Evolutionary conservation across 2,329 filamentous ascomycete genomes (phyloP).

Genomic region (Thielaviopsis populi): DNA sequence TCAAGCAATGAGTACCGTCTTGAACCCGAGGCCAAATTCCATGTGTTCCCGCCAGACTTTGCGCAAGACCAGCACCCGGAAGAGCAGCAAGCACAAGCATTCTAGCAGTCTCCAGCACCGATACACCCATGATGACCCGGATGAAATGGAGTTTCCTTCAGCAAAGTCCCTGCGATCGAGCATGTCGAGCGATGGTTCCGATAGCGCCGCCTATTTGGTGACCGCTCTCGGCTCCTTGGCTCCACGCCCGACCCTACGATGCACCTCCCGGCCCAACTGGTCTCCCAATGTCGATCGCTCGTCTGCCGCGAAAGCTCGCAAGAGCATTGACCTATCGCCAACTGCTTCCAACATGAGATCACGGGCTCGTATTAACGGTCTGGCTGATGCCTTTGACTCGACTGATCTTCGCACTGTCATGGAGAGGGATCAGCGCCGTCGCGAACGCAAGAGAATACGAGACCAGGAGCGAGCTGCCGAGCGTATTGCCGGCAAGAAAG

Average conservation of each 20-base stretch:
- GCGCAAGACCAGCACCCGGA: conserved; percentile 35
- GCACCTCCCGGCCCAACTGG: conserved; percentile 49
- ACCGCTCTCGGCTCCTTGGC: conserved; percentile 68
- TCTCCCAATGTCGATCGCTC: conserved; percentile 32
- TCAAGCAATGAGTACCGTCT: conserved; percentile 60
- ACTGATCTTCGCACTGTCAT: conserved; percentile 74
- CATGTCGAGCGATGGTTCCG: conserved; percentile 60
- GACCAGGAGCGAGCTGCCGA: conserved; percentile 54
- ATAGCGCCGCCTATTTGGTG: conserved; percentile 58
- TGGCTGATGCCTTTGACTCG: conserved; percentile 77
- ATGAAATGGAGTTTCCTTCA: conserved; percentile 43
- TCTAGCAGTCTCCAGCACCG: conserved; percentile 27
- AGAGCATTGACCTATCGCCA: conserved; percentile 34
- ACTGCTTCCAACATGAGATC: conserved; percentile 49
- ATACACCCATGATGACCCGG: conserved; percentile 32
- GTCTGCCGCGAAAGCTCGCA: conserved; percentile 31
- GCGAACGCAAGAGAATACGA: conserved; percentile 54
- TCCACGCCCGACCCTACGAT: conserved; percentile 70
- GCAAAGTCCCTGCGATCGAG: conserved; percentile 68
- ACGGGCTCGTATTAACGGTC: conserved; percentile 48
- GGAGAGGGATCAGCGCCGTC: conserved; percentile 72
- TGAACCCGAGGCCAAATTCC: conserved; percentile 39
- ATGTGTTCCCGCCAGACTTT: conserved; percentile 43
- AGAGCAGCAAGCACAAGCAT: conserved; percentile 51
- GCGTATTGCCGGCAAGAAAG: conserved; percentile 14